Evolutionary conservation across 1,139 yeast genomes (phyloP).

Genomic region (Pichia sp.): DNA sequence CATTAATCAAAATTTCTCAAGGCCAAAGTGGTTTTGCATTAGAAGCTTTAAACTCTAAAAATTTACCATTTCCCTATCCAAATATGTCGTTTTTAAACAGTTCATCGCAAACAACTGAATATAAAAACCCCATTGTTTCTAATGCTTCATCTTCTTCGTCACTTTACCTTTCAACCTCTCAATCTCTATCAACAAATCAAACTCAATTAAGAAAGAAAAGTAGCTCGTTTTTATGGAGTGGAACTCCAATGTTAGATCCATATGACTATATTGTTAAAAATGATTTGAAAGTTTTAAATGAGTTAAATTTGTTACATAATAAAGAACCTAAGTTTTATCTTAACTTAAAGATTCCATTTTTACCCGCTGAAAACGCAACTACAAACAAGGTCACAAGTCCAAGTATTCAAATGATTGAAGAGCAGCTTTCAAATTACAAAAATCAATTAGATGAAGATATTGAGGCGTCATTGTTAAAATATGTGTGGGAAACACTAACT

Average conservation of each 20-base stretch:
- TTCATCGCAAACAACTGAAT: background rate
- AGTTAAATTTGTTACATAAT: conserved; percentile 18
- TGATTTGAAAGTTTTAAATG: conserved; percentile 15
- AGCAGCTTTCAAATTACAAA: conserved; percentile 12
- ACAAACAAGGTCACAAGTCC: conserved; percentile 4
- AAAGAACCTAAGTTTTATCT: conserved; percentile 9
- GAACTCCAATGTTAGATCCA: conserved; percentile 28
- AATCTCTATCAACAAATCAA: conserved; percentile 4
- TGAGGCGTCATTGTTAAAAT: conserved; percentile 13
- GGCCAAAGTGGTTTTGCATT: conserved; percentile 20
- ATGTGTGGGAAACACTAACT: conserved; percentile 15
- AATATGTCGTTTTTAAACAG: conserved; percentile 16
- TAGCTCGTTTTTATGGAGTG: conserved; percentile 26
- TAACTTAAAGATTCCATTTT: conserved; percentile 24
- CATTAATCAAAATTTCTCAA: conserved; percentile 35
- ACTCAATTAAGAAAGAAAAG: conserved; percentile 21
- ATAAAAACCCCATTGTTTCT: background rate
- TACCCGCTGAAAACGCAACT: conserved; percentile 4
- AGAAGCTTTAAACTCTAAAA: conserved; percentile 13
- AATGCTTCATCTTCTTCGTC: conserved; percentile 1
- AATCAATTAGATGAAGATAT: conserved; percentile 12
- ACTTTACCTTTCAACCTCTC: conserved; percentile 3
- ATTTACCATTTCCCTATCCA: conserved; percentile 25
- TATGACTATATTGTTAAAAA: conserved; percentile 28
- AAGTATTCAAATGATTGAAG: conserved; percentile 14